Evolutionary conservation across 2,329 filamentous ascomycete species (phyloP).

Genomic region (Monilinia fructigena): DNA sequence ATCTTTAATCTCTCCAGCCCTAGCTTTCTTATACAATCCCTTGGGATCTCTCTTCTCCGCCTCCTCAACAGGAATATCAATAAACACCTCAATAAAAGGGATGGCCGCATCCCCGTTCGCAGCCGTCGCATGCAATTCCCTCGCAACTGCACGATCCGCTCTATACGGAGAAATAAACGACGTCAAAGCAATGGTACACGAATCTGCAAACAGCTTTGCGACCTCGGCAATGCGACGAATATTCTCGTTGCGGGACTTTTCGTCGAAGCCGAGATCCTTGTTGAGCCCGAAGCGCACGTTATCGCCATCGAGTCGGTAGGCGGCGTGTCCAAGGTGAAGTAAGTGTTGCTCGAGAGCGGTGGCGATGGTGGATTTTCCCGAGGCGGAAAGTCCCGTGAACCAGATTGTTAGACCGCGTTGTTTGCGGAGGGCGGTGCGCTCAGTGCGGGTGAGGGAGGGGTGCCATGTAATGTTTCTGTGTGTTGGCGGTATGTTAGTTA

Average conservation of each 20-base stretch:
- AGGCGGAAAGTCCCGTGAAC: conserved; percentile 95
- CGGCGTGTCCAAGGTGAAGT: conserved; percentile 75
- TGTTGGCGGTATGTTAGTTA: background rate
- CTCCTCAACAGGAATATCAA: conserved; percentile 87
- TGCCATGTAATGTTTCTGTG: conserved; percentile 88
- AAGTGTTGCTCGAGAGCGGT: conserved; percentile 97
- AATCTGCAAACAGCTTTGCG: conserved; percentile 94
- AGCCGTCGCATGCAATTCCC: conserved; percentile 68
- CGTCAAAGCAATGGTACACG: conserved; percentile 81
- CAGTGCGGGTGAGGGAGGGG: conserved; percentile 69
- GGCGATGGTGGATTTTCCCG: conserved; percentile 95
- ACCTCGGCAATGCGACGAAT: conserved; percentile 91
- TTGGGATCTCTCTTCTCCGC: conserved; percentile 96
- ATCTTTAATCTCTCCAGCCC: conserved; percentile 90
- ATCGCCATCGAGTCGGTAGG: conserved; percentile 96
- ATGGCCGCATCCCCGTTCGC: conserved; percentile 61
- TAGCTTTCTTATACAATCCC: conserved; percentile 95
- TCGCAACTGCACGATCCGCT: conserved; percentile 78
- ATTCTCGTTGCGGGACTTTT: conserved; percentile 94
- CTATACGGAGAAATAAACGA: conserved; percentile 97
- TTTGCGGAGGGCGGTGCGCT: conserved; percentile 72
- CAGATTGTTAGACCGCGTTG: conserved; percentile 94
- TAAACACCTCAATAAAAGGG: conserved; percentile 89
- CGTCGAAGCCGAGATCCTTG: conserved; percentile 94
- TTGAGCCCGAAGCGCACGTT: conserved; percentile 98